Percentiles rank a stretch among this genome's conserved stretches.
phyloP scores from a whole-genome alignment of 176 grass and related monocot genomes.

The maize (Zea mays) region DNA sequence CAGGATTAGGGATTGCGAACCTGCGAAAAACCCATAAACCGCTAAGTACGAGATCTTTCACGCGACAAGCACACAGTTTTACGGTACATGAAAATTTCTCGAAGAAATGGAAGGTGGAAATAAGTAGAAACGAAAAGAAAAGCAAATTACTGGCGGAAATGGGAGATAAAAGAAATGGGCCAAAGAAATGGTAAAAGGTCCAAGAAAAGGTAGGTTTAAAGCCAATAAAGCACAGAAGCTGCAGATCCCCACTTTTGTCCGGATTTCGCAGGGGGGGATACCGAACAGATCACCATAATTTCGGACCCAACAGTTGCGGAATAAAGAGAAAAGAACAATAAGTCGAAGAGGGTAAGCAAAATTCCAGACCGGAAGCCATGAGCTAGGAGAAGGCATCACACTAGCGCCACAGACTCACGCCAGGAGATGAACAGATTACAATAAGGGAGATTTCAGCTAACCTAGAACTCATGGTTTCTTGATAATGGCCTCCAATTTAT shows the following conservation, averaged over 20 bases:
- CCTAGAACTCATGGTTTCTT: constrained; percentile 36
- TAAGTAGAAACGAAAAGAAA: constrained; percentile 26
- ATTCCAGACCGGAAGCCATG: constrained; percentile 47
- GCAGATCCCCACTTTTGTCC: constrained; percentile 42
- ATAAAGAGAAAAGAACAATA: constrained; percentile 24
- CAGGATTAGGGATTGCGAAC: constrained; percentile 33
- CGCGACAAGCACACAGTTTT: constrained; percentile 38
- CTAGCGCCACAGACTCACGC: constrained; percentile 6
- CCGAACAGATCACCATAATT: constrained; percentile 27
- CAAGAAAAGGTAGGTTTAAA: constrained; percentile 26
- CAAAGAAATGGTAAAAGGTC: constrained; percentile 36
- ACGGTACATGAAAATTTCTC: background rate
- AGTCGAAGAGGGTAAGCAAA: constrained; percentile 21
- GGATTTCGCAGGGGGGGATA: constrained; percentile 18
- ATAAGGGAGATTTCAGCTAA: constrained; percentile 46
- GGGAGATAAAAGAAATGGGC: constrained; percentile 26
- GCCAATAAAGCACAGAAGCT: constrained; percentile 30
- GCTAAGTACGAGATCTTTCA: constrained; percentile 43
- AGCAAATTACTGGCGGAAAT: constrained; percentile 20
- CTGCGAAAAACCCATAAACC: constrained; percentile 49
- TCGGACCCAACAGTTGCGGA: constrained; percentile 30
- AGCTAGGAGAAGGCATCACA: constrained; percentile 40
- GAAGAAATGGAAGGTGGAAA: constrained; percentile 6
- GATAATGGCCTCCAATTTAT: constrained; percentile 53
- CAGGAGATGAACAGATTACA: constrained; percentile 35